Evolutionary conservation across 768 basidiomycete species (phyloP).

Genomic region (Amanita phalloides): DNA sequence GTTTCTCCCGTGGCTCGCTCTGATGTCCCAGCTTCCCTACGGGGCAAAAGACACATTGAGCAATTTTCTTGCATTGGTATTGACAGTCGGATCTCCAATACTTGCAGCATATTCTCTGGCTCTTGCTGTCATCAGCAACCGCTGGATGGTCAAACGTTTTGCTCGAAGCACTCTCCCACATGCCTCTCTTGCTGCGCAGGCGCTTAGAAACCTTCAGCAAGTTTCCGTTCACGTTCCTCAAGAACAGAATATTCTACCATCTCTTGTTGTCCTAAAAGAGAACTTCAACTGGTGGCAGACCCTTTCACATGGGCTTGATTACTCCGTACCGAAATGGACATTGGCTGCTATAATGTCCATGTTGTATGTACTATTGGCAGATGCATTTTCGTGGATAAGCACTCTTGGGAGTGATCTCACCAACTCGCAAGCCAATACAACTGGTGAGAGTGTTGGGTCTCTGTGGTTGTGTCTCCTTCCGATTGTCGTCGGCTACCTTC

Average conservation of each 20-base stretch:
- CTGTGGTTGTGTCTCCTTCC: conserved; percentile 11
- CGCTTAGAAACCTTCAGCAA: conserved; percentile 32
- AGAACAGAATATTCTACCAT: conserved; percentile 20
- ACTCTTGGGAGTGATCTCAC: conserved; percentile 9
- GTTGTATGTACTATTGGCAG: conserved; percentile 34
- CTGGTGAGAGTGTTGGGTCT: conserved; percentile 26
- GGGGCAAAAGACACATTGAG: conserved; percentile 27
- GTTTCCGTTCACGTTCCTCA: conserved; percentile 22
- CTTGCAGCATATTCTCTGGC: conserved; percentile 35
- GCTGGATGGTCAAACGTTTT: conserved; percentile 27
- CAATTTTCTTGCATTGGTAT: conserved; percentile 29
- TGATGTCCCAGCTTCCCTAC: conserved; percentile 42
- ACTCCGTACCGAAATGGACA: conserved; percentile 24
- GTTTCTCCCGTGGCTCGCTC: conserved; percentile 38
- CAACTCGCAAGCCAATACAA: conserved; percentile 10
- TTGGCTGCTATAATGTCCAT: conserved; percentile 27
- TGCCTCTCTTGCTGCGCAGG: conserved; percentile 17
- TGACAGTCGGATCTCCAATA: conserved; percentile 32
- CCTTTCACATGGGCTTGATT: conserved; percentile 21
- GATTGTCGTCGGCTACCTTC: no score
- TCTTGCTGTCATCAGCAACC: conserved; percentile 29
- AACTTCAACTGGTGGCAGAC: conserved; percentile 33
- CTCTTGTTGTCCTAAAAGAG: conserved; percentile 28
- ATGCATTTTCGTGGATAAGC: conserved; percentile 23
- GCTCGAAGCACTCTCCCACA: conserved; percentile 20